Evolutionary conservation across 192 early-diverging fungal genomes (phyloP).

Genomic region (Backusella sp.): DNA sequence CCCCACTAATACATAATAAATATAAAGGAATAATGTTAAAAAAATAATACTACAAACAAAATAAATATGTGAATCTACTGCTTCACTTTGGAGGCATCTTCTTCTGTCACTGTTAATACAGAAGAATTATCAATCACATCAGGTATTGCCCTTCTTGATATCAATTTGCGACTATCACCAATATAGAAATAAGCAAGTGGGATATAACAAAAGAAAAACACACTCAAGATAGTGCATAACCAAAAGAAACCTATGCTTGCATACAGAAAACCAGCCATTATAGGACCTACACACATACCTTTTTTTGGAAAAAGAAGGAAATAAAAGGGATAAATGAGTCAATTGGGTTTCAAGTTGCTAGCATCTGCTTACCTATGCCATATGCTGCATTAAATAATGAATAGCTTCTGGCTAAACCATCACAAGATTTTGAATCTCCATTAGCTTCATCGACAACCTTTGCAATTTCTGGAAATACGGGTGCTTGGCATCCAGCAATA

Average conservation of each 20-base stretch:
- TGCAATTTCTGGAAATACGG: slow-evolving; percentile 45
- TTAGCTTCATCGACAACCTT: slow-evolving; percentile 37
- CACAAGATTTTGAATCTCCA: slow-evolving; percentile 29
- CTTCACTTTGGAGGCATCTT: background rate
- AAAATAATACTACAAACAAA: background rate
- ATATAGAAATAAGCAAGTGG: slow-evolving; percentile 24
- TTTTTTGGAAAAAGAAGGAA: background rate
- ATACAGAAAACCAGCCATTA: slow-evolving; percentile 29
- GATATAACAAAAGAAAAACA: slow-evolving; percentile 14
- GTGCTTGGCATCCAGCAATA: slow-evolving; percentile 37
- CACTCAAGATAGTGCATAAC: slow-evolving; percentile 22
- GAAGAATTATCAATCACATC: background rate
- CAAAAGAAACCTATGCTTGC: slow-evolving; percentile 35
- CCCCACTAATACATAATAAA: background rate
- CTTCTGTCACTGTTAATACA: background rate
- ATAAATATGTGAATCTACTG: background rate
- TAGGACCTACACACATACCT: slow-evolving; percentile 31
- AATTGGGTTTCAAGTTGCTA: background rate
- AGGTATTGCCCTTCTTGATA: background rate
- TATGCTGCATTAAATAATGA: slow-evolving; percentile 46
- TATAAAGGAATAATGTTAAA: background rate
- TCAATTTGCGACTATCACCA: slow-evolving; percentile 7
- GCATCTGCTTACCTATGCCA: slow-evolving; percentile 16
- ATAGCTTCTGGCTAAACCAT: slow-evolving; percentile 45
- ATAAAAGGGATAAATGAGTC: background rate